These are phyloP conservation scores for Amylocystis lapponica DNA, from an alignment of 768 basidiomycete species.

Conservation along the genomic window DNA sequence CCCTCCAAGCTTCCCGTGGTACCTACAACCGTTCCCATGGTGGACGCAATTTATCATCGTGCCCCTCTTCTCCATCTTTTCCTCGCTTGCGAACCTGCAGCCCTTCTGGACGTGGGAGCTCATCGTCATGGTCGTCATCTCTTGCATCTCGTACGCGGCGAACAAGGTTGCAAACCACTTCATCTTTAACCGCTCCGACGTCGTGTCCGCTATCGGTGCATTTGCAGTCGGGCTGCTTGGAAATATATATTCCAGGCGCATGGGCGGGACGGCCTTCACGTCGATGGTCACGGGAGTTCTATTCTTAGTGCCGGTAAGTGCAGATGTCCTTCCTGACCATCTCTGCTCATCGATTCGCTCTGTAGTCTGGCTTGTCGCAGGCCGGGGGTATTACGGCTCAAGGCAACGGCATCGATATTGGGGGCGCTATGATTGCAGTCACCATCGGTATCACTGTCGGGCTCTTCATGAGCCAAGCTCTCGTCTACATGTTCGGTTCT, in stretches of 20 bases:
- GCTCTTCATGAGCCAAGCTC: conserved; percentile 79
- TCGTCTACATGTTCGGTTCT: conserved; percentile 82
- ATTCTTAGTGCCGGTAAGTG: conserved; percentile 78
- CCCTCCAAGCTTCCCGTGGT: conserved; percentile 62
- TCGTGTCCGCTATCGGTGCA: conserved; percentile 82
- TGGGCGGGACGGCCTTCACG: conserved; percentile 84
- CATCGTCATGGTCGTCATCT: conserved; percentile 80
- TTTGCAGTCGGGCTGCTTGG: conserved; percentile 77
- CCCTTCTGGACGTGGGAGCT: conserved; percentile 67
- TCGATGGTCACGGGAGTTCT: conserved; percentile 88
- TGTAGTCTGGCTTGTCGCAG: conserved; percentile 77
- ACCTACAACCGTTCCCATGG: conserved; percentile 71
- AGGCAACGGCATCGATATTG: conserved; percentile 78
- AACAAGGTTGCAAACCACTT: conserved; percentile 82
- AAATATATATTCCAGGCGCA: conserved; percentile 74
- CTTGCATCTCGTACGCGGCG: conserved; percentile 71
- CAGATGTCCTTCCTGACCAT: conserved; percentile 1
- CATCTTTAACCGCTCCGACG: conserved; percentile 78
- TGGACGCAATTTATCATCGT: conserved; percentile 77
- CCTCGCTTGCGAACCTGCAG: conserved; percentile 74
- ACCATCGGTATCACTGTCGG: conserved; percentile 89
- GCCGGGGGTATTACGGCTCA: conserved; percentile 81
- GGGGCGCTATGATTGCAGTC: conserved; percentile 84
- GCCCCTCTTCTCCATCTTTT: conserved; percentile 64
- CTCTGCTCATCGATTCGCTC: not conserved